phyloP scores from a whole-genome alignment of 2,329 filamentous ascomycete genomes.

The Pseudogymnoascus sp. region DNA sequence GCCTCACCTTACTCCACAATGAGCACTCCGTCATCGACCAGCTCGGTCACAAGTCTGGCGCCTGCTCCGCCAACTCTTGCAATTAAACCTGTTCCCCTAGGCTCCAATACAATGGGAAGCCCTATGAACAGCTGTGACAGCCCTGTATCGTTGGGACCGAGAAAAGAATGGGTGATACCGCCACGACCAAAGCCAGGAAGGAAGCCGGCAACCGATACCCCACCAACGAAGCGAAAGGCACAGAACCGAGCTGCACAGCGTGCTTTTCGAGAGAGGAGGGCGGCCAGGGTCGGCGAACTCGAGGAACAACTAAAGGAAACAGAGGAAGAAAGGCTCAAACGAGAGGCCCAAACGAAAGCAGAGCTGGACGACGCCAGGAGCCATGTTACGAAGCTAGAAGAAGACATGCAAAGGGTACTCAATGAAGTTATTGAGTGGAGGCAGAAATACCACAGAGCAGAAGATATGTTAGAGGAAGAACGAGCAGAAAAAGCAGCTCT shows the following conservation, averaged over 20 bases:
- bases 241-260: constrained; percentile 91
- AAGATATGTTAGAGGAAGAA: constrained; percentile 29
- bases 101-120: constrained; percentile 26
- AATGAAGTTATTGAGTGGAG: constrained; percentile 29
- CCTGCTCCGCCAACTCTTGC: constrained; percentile 30
- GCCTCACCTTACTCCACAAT: constrained; percentile 19
- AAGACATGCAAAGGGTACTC: constrained; percentile 57
- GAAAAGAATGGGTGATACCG: constrained; percentile 79
- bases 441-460: constrained; percentile 27
- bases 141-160: constrained; percentile 52
- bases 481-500: constrained; percentile 37
- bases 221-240: constrained; percentile 84
- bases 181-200: constrained; percentile 82
- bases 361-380: constrained; percentile 26
- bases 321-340: constrained; percentile 48
- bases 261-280: constrained; percentile 80
- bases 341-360: constrained; percentile 45
- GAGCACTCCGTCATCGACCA: constrained; percentile 33
- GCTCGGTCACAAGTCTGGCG: constrained; percentile 29
- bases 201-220: constrained; percentile 89
- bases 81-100: constrained; percentile 28
- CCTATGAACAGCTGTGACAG: constrained; percentile 29
- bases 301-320: constrained; percentile 59
- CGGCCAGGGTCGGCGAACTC: constrained; percentile 71
- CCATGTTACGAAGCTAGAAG: constrained; percentile 52